These are phyloP conservation scores for Apiotrichum sp. DNA, from an alignment of 1,284 basidiomycete genomes.

Conservation along the genomic window DNA sequence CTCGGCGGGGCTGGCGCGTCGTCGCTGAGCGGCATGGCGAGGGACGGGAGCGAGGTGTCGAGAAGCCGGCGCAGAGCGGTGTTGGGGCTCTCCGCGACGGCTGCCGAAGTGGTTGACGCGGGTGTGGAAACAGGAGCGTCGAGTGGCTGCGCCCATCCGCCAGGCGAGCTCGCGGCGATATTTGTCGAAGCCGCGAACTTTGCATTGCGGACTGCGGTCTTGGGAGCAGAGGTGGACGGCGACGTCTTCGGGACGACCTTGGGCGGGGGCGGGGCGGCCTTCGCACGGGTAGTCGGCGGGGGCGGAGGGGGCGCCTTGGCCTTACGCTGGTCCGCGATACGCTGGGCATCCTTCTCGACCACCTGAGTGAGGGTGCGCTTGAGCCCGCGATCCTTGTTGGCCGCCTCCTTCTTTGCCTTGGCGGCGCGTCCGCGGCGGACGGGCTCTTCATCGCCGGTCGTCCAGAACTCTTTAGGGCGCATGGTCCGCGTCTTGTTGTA, in stretches of 20 bases:
- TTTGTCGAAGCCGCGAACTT: conserved; percentile 12
- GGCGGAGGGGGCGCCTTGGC: conserved; percentile 1
- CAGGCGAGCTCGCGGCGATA: conserved; percentile 26
- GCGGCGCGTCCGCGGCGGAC: neutral
- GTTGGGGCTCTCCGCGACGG: conserved; percentile 8
- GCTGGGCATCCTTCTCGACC: conserved; percentile 36
- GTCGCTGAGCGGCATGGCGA: conserved; percentile 41
- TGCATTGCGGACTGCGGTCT: conserved; percentile 15
- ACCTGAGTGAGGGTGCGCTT: conserved; percentile 38
- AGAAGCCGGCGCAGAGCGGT: conserved; percentile 17
- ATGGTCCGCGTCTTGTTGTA: conserved; percentile 41
- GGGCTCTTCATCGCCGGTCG: conserved; percentile 3
- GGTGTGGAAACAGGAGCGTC: neutral
- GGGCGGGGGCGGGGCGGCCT: neutral
- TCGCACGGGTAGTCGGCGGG: neutral
- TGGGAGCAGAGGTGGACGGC: conserved; percentile 17
- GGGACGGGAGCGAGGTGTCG: conserved; percentile 18
- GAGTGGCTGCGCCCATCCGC: conserved; percentile 20
- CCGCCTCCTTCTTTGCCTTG: conserved; percentile 8
- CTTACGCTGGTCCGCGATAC: conserved; percentile 24
- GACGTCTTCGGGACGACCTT: conserved; percentile 30
- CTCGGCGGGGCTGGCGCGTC: conserved; percentile 17
- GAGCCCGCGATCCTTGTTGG: conserved; percentile 13
- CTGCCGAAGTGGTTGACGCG: neutral
- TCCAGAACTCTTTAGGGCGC: conserved; percentile 41